Percentiles rank a stretch among this genome's conserved stretches.
Conservation (phyloP, 768 basidiomycete species). For the Phanerochaete sordida region DNA sequence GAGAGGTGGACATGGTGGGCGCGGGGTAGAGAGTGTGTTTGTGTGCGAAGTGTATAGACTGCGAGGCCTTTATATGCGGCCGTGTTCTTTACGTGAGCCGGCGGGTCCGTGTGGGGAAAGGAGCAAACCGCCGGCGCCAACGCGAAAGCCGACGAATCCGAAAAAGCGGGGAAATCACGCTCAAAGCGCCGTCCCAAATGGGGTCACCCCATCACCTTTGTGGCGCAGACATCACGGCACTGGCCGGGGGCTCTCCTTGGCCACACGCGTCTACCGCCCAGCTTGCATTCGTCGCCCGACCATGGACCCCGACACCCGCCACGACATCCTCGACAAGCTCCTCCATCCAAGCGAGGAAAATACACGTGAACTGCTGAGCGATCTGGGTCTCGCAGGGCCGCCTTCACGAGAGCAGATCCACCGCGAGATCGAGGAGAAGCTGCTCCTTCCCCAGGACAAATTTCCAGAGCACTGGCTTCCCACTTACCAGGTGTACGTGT, state of each 20-base stretch:
- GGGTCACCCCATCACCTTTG: background rate
- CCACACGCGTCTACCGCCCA: constrained; percentile 2
- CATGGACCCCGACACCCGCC: constrained; percentile 33
- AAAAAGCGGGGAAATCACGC: constrained; percentile 1
- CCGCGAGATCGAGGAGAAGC: constrained; percentile 67
- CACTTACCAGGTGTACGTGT: constrained; percentile 77
- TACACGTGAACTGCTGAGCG: constrained; percentile 42
- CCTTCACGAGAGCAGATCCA: constrained; percentile 61
- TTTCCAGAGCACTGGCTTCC: constrained; percentile 74
- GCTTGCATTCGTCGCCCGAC: background rate
- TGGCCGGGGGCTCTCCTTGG: background rate
- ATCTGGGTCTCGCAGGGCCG: constrained; percentile 53
- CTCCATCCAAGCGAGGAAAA: constrained; percentile 39
- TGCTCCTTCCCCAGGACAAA: constrained; percentile 64
- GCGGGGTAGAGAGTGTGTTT: background rate
- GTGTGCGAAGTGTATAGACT: no score
- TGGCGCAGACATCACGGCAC: background rate
- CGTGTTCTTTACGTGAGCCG: no score
- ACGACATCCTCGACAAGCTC: constrained; percentile 43
- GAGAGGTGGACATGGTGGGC: constrained; percentile 1
- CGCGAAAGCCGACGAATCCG: constrained; percentile 6
- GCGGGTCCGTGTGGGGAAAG: no score
- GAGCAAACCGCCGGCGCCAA: background rate
- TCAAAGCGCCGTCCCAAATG: background rate
- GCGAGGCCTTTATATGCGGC: no score